Evolutionary conservation across 768 basidiomycete species (phyloP), one percentile per base, ranked within the genome.

Genomic region (Mycena albidolilacea): DNA sequence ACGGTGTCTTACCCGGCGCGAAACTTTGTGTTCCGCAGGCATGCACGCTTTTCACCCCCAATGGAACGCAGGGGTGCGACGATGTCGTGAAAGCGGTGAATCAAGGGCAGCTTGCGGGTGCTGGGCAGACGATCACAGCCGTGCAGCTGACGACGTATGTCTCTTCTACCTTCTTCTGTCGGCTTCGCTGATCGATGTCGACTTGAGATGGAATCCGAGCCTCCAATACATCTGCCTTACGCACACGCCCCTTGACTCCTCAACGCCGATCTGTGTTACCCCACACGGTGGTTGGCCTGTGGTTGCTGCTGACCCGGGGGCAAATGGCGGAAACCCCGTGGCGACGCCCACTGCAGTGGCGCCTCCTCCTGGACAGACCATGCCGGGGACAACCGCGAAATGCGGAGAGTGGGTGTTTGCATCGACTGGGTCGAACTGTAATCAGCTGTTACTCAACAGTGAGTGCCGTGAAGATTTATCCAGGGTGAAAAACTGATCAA

Each of bases 341-440:
- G 46, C 71, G 5, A 67, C 50, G 7, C 55, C 71, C 17, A 72
- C 71, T 19, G 65, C 71, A 19, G 39, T 38, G 4, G 70, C 55
- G 57, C 23, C 70, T 1, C 70, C 70, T 11, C 70, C 70, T 1
- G 70, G 70, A 7, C 70, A 58, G 39, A 71, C 70, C 0, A 48
- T 50, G 3, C 71, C 71, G 2, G 71, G 71, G 7, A 72, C 71
- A 2, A 72, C 71, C 3, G n/a, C 66, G 3, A 57, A 72, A 15
- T 72, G 71, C 38, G 71, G 71, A 17, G 66, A 5, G 21, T 72
- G 71, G 71, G 11, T 17, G 12, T 58, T 58, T 38, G 57, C 15
- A 17, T 15, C 11, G 14, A 37, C 35, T 17, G 57, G 57, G 57
- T 37, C 35, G 35, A 37, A 37, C 35, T 15, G 21, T 7, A n/a